Conservation (phyloP, 1,139 yeast species). For the Sugiyamaella sp. region DNA sequence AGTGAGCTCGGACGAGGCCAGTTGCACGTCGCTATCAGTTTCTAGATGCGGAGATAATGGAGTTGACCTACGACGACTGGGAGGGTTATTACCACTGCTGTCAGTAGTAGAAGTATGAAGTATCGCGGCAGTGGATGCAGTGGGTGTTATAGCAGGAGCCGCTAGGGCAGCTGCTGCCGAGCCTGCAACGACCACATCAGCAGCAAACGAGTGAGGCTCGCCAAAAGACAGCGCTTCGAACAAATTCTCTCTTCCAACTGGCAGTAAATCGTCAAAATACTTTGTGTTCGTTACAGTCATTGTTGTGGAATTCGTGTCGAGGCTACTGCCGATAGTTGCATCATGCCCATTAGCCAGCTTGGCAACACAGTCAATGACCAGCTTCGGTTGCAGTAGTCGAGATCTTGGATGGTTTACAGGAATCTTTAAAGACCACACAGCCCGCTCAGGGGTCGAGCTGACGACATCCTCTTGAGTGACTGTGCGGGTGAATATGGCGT, state of each 20-base stretch:
- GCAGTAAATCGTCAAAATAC: conserved; percentile 30
- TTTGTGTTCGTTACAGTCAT: neutral
- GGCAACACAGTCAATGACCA: conserved; percentile 29
- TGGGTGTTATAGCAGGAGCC: neutral
- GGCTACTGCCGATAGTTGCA: neutral
- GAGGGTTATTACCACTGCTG: neutral
- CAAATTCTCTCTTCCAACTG: conserved; percentile 31
- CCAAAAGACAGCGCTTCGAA: conserved; percentile 25
- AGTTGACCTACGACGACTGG: neutral
- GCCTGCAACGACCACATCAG: neutral
- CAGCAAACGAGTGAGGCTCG: conserved; percentile 1
- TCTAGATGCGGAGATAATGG: conserved; percentile 7
- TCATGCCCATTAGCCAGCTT: neutral
- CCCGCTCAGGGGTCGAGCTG: conserved; percentile 16
- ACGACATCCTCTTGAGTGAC: conserved; percentile 24
- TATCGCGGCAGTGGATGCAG: neutral
- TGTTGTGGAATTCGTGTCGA: no score
- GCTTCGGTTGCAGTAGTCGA: conserved; percentile 32
- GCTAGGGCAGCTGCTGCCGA: neutral
- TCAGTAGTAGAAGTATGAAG: neutral
- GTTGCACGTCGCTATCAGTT: conserved; percentile 12
- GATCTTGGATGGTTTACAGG: conserved; percentile 38
- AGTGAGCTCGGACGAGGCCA: conserved; percentile 24
- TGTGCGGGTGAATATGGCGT: conserved; percentile 26
- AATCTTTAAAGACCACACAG: conserved; percentile 35